Evolutionary conservation across 352 stramenopile species (phyloP).

Genomic region (Phytophthora litchii): DNA sequence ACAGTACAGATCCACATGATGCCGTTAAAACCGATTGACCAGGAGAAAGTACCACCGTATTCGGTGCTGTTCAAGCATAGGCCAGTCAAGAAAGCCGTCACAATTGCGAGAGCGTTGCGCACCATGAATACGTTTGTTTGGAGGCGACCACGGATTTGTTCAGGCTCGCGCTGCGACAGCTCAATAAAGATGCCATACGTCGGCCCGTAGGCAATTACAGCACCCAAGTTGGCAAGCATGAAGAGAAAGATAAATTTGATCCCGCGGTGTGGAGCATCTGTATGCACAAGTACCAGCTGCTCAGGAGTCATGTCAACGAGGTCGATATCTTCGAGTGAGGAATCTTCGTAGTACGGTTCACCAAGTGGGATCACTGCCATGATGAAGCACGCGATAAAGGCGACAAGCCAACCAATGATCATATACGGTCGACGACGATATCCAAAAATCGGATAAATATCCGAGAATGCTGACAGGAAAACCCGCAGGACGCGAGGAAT

Average conservation of each 20-base stretch:
- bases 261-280: constrained; percentile 38
- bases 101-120: constrained; percentile 24
- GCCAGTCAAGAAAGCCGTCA: constrained; percentile 46
- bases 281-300: constrained; percentile 41
- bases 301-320: constrained; percentile 33
- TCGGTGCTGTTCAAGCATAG: constrained; percentile 46
- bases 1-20: constrained; percentile 44
- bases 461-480: constrained; percentile 64
- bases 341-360: constrained; percentile 47
- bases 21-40: constrained; percentile 46
- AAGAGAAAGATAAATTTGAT: constrained; percentile 14
- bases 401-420: constrained; percentile 54
- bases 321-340: constrained; percentile 28
- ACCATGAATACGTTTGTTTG: constrained; percentile 46
- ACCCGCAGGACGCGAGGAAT: constrained; percentile 48
- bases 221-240: constrained; percentile 12
- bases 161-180: constrained; percentile 23
- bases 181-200: constrained; percentile 27
- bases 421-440: constrained; percentile 84
- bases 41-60: constrained; percentile 56
- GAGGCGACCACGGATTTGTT: constrained; percentile 24
- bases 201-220: constrained; percentile 9
- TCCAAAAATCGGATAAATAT: constrained; percentile 74
- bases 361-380: constrained; percentile 50
- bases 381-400: constrained; percentile 37